Evolutionary conservation across 495 filamentous ascomycete genomes (phyloP).

Genomic region (Trichoderma virens): DNA sequence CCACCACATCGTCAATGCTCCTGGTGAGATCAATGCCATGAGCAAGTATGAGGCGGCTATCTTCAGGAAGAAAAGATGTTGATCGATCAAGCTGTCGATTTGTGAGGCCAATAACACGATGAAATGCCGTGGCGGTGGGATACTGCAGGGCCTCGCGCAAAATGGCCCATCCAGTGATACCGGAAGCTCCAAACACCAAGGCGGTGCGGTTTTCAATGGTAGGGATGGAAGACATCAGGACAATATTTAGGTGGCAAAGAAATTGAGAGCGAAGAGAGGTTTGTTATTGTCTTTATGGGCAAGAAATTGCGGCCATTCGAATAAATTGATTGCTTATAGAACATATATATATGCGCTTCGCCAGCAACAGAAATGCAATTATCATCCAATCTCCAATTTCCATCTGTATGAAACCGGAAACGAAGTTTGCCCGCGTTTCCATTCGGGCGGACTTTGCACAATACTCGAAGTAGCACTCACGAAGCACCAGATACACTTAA

Average conservation of each 20-base stretch:
- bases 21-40: constrained; percentile 20
- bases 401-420: background rate
- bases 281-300: background rate
- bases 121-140: constrained; percentile 21
- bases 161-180: constrained; percentile 28
- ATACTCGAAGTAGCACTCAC: background rate
- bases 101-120: constrained; percentile 23
- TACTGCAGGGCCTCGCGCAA: constrained; percentile 18
- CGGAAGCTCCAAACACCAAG: constrained; percentile 30
- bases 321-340: too few relatives aligned
- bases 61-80: constrained; percentile 17
- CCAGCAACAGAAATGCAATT: background rate
- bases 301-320: too few relatives aligned
- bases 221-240: background rate
- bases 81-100: constrained; percentile 19
- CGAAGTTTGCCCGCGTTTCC: background rate
- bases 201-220: constrained; percentile 10
- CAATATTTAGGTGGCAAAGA: too few relatives aligned
- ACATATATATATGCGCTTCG: background rate
- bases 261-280: background rate
- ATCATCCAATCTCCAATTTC: background rate
- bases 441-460: background rate
- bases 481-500: background rate
- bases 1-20: constrained; percentile 17
- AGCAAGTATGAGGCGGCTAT: constrained; percentile 12